Evolutionary conservation across 2,329 filamentous ascomycete genomes (phyloP).

Genomic region (Clarireedia paspali): DNA sequence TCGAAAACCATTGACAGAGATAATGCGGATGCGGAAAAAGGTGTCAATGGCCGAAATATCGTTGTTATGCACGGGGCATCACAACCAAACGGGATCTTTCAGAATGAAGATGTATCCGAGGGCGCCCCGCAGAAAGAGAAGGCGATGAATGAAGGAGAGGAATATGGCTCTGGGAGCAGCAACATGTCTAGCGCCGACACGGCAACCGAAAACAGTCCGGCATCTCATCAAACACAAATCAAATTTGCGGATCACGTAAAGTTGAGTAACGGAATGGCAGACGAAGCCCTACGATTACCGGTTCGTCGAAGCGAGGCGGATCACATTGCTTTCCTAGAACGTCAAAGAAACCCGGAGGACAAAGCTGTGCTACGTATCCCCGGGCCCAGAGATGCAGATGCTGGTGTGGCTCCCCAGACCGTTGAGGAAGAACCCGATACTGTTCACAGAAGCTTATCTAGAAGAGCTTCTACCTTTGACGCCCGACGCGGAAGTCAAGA

Average conservation of each 20-base stretch:
- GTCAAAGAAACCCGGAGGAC: conserved; percentile 67
- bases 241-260: conserved; percentile 63
- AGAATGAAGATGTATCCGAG: conserved; percentile 46
- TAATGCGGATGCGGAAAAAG: conserved; percentile 37
- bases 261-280: conserved; percentile 46
- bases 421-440: conserved; percentile 33
- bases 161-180: conserved; percentile 13
- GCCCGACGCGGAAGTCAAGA: conserved; percentile 10
- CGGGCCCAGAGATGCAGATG: conserved; percentile 82
- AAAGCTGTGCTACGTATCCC: conserved; percentile 79
- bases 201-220: conserved; percentile 2
- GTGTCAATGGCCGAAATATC: conserved; percentile 59
- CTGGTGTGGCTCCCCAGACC: conserved; percentile 62
- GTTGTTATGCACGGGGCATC: conserved; percentile 54
- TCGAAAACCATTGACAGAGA: conserved; percentile 41
- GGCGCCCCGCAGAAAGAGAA: conserved; percentile 9
- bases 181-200: conserved; percentile 13
- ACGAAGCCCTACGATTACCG: conserved; percentile 44
- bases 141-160: conserved; percentile 14
- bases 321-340: conserved; percentile 81
- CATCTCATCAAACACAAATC: conserved; percentile 32
- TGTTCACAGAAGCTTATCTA: conserved; percentile 13
- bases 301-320: conserved; percentile 55
- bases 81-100: conserved; percentile 44
- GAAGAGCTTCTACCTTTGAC: conserved; percentile 15